Conservation (phyloP, 176 grass and related monocot species). For the Rhynchospora pubera region DNA sequence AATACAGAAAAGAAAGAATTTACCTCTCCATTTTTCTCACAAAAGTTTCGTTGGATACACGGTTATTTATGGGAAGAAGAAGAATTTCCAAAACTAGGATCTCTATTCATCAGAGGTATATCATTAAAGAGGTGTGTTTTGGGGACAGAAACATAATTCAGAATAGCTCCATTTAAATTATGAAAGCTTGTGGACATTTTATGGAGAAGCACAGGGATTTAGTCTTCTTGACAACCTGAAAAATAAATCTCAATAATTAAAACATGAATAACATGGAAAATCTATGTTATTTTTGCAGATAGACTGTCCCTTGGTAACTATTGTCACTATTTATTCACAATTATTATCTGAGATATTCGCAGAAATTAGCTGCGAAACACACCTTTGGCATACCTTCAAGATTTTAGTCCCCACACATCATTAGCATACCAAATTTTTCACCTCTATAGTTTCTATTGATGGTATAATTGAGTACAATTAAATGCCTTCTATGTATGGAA, state of each 20-base stretch:
- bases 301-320: not conserved
- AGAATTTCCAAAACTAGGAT: constrained; percentile 36
- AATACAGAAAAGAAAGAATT: not conserved
- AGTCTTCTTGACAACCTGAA: constrained; percentile 14
- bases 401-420: not conserved
- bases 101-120: constrained; percentile 29
- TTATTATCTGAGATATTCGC: not conserved
- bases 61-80: constrained; percentile 43
- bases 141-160: constrained; percentile 37
- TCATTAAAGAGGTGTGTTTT: constrained; percentile 29
- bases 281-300: not conserved
- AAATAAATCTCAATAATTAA: not conserved
- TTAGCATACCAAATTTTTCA: not conserved
- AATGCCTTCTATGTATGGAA: not conserved
- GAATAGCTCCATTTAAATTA: constrained; percentile 38
- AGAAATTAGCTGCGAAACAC: not conserved
- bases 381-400: not conserved
- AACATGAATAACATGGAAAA: not conserved
- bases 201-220: not conserved
- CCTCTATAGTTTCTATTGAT: not conserved
- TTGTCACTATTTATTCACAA: not conserved
- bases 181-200: constrained; percentile 33
- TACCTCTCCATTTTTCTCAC: constrained; percentile 62
- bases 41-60: constrained; percentile 27
- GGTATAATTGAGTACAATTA: not conserved